Conservation (phyloP, 139 green algal species). For the Tetraselmis striata region DNA sequence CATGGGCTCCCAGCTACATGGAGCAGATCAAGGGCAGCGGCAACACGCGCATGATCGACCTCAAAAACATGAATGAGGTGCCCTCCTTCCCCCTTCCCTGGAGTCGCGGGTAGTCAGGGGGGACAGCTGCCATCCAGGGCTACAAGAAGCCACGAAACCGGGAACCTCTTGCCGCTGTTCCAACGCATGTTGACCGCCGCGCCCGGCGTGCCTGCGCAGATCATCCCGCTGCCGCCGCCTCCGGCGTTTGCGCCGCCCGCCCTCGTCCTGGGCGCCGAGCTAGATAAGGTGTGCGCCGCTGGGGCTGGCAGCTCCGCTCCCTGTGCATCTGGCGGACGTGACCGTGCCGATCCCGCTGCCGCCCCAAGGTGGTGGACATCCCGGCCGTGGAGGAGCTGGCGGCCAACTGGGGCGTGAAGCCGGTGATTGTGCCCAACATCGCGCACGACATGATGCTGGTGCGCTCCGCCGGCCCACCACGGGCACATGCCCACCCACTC, state of each 20-base stretch:
- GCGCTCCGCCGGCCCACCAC: not conserved
- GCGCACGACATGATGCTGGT: conserved; percentile 86
- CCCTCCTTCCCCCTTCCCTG: too few relatives aligned
- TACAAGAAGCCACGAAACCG: too few relatives aligned
- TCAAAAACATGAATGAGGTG: conserved; percentile 35
- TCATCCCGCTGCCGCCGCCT: conserved; percentile 36
- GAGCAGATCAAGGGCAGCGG: conserved; percentile 37
- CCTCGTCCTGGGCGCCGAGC: conserved; percentile 52
- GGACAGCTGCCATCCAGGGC: too few relatives aligned
- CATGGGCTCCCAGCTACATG: conserved; percentile 34
- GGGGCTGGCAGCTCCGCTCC: not conserved
- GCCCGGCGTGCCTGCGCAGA: not conserved
- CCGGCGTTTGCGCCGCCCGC: conserved; percentile 27
- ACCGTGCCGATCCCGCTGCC: not conserved
- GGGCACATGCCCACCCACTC: too few relatives aligned
- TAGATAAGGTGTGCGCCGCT: conserved; percentile 38
- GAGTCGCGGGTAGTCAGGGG: too few relatives aligned
- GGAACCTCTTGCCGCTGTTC: too few relatives aligned
- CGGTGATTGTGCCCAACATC: conserved; percentile 42
- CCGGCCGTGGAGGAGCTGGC: conserved; percentile 41
- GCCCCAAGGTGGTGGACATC: not conserved
- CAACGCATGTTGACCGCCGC: too few relatives aligned
- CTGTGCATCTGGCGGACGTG: too few relatives aligned
- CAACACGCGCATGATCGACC: conserved; percentile 45
- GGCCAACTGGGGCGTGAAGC: conserved; percentile 34